Evolutionary conservation across 140 eudicot species (phyloP).

Genomic region (Oenanthe javanica): DNA sequence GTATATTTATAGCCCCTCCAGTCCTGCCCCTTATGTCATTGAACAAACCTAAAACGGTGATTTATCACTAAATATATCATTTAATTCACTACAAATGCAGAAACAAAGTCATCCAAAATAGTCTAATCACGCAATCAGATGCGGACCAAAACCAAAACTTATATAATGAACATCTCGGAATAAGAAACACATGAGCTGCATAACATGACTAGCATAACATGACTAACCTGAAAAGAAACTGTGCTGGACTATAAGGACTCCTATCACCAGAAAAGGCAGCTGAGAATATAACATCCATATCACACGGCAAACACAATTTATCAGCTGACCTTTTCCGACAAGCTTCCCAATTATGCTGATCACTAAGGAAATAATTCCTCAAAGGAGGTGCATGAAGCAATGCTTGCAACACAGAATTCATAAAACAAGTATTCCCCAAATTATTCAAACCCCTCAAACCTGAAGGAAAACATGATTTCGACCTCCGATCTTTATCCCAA

Average conservation of each 20-base stretch:
- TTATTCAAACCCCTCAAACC: constrained; percentile 84
- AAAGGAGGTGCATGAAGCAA: constrained; percentile 86
- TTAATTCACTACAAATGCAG: background rate
- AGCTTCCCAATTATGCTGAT: constrained; percentile 46
- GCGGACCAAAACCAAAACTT: constrained; percentile 9
- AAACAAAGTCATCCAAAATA: background rate
- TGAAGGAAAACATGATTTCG: constrained; percentile 59
- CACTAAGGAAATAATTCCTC: constrained; percentile 75
- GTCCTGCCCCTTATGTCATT: background rate
- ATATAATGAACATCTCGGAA: background rate
- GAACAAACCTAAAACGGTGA: background rate
- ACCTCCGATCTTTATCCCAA: constrained; percentile 30
- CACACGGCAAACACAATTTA: constrained; percentile 72
- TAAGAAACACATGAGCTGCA: background rate
- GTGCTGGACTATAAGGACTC: constrained; percentile 75
- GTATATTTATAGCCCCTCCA: background rate
- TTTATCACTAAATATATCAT: background rate
- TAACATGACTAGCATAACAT: background rate
- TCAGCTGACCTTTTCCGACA: constrained; percentile 49
- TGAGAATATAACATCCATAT: constrained; percentile 56
- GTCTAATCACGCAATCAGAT: background rate
- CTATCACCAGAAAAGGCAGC: constrained; percentile 80
- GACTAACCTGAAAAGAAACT: constrained; percentile 65
- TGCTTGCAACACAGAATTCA: constrained; percentile 92
- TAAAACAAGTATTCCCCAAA: constrained; percentile 81